Percentiles rank a stretch among this genome's conserved stretches.
Conservation (phyloP, 2,329 filamentous ascomycete species). For the Emericellopsis atlantica region DNA sequence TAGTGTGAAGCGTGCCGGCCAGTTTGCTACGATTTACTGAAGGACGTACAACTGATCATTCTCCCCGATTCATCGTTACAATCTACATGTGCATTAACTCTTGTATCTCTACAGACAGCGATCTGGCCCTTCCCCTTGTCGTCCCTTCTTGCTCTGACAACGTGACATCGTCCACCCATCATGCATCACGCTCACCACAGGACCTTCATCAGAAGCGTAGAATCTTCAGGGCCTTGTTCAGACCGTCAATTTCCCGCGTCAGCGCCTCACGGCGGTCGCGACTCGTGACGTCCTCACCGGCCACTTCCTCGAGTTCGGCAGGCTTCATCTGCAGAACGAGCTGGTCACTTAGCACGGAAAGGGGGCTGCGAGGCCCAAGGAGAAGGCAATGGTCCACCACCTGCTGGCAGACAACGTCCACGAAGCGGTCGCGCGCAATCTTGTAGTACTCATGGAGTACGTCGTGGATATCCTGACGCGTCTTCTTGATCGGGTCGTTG, state of each 20-base stretch:
- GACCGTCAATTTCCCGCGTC: slow-evolving; percentile 6
- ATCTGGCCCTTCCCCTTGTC: too few species aligned
- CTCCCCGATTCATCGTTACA: too few species aligned
- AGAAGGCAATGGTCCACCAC: slow-evolving; percentile 14
- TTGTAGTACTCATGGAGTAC: slow-evolving; percentile 19
- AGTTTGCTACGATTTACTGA: too few species aligned
- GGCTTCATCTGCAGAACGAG: slow-evolving; percentile 14
- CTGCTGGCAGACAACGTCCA: slow-evolving; percentile 20
- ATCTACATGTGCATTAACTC: too few species aligned
- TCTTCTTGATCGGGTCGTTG: slow-evolving; percentile 4
- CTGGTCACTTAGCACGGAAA: slow-evolving; percentile 14
- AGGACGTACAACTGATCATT: too few species aligned
- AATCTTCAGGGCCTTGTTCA: background rate
- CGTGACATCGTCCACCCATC: too few species aligned
- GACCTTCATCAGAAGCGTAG: background rate
- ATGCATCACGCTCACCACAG: too few species aligned
- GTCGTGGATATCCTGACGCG: slow-evolving; percentile 15
- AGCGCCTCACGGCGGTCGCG: slow-evolving; percentile 8
- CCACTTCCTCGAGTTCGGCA: slow-evolving; percentile 11
- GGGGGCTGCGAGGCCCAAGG: slow-evolving; percentile 10
- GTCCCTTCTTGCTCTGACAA: too few species aligned
- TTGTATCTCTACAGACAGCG: too few species aligned
- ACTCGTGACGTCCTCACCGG: slow-evolving; percentile 11
- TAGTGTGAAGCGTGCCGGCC: too few species aligned
- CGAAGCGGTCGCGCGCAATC: slow-evolving; percentile 16